Base-by-base conservation (phyloP, 495 filamentous ascomycete genomes). In the Aspergillus baeticus region DNA sequence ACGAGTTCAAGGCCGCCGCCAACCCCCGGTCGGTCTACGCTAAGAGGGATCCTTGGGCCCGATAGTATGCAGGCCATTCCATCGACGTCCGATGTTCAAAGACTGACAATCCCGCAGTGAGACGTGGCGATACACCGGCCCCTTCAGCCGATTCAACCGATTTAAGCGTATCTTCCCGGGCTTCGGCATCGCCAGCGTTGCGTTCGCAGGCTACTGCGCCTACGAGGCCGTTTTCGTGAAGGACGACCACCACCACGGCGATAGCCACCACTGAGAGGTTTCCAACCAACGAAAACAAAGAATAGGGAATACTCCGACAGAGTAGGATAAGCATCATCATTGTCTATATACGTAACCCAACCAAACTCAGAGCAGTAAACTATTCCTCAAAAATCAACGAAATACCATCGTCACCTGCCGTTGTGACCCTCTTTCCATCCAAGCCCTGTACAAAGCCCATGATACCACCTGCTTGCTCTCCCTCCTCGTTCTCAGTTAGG, bases 111-210 rank as follows among this genome's bases (percentile, higher is more conserved):
- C 47, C 41, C 44, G 20, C 70, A 98, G 94, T 58, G 94, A 98
- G 74, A 78, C 88, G 68, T 98, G 94, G 94, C 85, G 94, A 64
- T 97, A 95, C 77, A 84, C 84, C 44, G 95, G 92, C 61, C 87
- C 84, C 38, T 98, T 97, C 81, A 86, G 85, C 54, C 83, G 93
- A 50, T 88, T 74, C 71, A 93, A 95, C 77, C 89, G 94, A 20
- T 96, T 96, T 79, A 89, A 83, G 73, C 77, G 83, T 53, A 76
- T 84, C 51, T 88, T 98, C 73, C 94, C 94, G 26, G 94, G 94
- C 45, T 77, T 98, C 46, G 95, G 94, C 42, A 94, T 90, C 58
- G 94, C 91, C 5, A 87, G 86, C 8, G 93, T 93, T 42, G 92
- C 92, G 10, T 98, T 98, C 71, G 85, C 87, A 34, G 86, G 75